Conservation (phyloP, 164 flowering plant genomes). For the Brasenia schreberi region DNA sequence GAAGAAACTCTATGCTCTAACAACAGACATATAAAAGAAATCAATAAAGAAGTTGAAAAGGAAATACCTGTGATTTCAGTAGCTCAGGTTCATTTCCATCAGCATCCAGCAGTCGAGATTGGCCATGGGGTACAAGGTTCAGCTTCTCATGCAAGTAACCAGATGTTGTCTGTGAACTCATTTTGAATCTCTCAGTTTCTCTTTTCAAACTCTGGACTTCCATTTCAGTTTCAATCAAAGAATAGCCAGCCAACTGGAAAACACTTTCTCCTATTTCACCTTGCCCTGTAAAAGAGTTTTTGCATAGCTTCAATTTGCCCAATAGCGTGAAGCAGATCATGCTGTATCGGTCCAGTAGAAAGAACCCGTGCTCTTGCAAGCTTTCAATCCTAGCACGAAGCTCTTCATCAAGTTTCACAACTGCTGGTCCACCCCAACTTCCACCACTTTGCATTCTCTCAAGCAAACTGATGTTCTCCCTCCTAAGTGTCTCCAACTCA, state of each 20-base stretch:
- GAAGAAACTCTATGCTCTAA: no score
- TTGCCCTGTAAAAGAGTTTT: constrained; percentile 6
- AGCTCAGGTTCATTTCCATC: background rate
- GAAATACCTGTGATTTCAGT: background rate
- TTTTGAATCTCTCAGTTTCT: constrained; percentile 45
- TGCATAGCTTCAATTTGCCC: constrained; percentile 27
- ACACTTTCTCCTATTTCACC: constrained; percentile 23
- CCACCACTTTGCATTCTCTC: constrained; percentile 40
- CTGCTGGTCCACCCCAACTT: constrained; percentile 29
- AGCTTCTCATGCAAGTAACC: constrained; percentile 30
- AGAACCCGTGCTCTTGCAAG: constrained; percentile 59
- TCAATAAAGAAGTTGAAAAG: background rate
- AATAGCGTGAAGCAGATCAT: constrained; percentile 45
- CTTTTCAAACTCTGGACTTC: constrained; percentile 70
- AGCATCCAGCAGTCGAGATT: background rate
- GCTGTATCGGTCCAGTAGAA: constrained; percentile 45
- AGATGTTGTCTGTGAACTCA: constrained; percentile 47
- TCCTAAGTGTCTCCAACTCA: constrained; percentile 70
- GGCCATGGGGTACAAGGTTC: background rate
- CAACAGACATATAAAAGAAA: no score
- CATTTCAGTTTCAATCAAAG: constrained; percentile 56
- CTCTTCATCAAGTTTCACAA: constrained; percentile 64
- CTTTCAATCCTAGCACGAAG: constrained; percentile 30
- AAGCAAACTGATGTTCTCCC: constrained; percentile 59
- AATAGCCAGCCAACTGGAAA: constrained; percentile 16